Base-by-base conservation (phyloP, 192 early-diverging fungal genomes). In the Cetraspora pellucida region DNA sequence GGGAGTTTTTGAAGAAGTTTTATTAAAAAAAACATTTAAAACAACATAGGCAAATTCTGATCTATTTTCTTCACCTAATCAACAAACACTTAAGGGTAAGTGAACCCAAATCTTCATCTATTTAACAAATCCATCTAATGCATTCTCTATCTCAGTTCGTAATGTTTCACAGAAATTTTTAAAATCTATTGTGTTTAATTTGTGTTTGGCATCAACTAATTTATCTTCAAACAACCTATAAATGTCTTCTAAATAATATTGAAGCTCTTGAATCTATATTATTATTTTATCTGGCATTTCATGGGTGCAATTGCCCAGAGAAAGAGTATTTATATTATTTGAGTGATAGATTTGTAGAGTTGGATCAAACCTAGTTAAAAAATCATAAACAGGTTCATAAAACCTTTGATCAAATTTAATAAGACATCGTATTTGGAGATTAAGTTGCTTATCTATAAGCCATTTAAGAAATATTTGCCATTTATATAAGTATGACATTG, bases 361-460 rank as follows among this genome's bases (percentile, higher is more conserved):
- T 46, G 43, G 21, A 46, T 69, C 46, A 50, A 47, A 16, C 2
- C n/a, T n/a, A 23, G n/a, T 69, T 25, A 69, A 31, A 69, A 69
- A 69, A 17, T 44, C 8, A 69, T 49, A 49, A n/a, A n/a, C 17
- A 2, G 43, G 43, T 46, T 44, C 67, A 69, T 69, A n/a, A n/a
- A 69, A 69, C 19, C 17, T 69, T 17, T 23, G 19, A 44, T n/a
- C 67, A 69, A 69, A 47, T 16, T 69, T 69, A 19, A 69, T 44
- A 17, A 69, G 16, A 46, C 44, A 45, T 10, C 25, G 19, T 16
- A 45, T 27, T 69, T 65, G 63, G 10, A 69, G n/a, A 9, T 45
- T 45, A 37, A 45, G 31, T 21, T 16, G 10, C 45, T 25, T 63
- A 63, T 63, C 27, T 4, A 16, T 63, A 13, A 63, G 8, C 30